phyloP scores from a whole-genome alignment of 306 rosid species.

The Vigna mungo region DNA sequence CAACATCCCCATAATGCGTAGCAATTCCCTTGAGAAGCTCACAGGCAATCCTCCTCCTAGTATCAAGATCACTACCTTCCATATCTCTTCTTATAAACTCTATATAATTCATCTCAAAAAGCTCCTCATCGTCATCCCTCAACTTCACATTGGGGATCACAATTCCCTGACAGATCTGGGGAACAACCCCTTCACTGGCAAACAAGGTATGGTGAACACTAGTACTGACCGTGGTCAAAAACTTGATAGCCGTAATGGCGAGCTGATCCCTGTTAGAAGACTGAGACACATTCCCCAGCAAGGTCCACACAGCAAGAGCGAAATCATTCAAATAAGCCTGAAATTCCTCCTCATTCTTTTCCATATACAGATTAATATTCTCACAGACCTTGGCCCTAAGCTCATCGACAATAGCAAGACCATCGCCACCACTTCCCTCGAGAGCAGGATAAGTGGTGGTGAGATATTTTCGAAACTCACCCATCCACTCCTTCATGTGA shows the following conservation, averaged over 20 bases:
- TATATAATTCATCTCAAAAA: constrained; percentile 85
- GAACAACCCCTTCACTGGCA: constrained; percentile 82
- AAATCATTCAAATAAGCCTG: constrained; percentile 75
- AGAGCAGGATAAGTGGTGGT: constrained; percentile 67
- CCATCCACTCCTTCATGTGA: constrained; percentile 97
- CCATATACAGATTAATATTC: constrained; percentile 91
- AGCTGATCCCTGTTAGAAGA: constrained; percentile 77
- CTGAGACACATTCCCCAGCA: constrained; percentile 79
- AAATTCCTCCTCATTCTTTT: constrained; percentile 96
- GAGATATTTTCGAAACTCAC: constrained; percentile 73
- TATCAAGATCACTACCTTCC: constrained; percentile 98
- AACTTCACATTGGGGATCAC: constrained; percentile 93
- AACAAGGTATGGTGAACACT: constrained; percentile 88
- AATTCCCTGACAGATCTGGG: constrained; percentile 88
- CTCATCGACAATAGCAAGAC: constrained; percentile 73
- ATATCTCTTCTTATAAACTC: constrained; percentile 96
- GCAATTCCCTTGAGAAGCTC: constrained; percentile 74
- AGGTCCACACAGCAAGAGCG: constrained; percentile 82
- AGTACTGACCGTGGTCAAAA: constrained; percentile 90
- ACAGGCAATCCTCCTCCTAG: constrained; percentile 98
- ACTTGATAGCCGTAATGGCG: constrained; percentile 86
- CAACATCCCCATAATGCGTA: constrained; percentile 55
- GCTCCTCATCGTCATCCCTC: constrained; percentile 92
- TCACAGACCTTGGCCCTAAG: constrained; percentile 91
- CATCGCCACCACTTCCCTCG: constrained; percentile 70